Base-by-base conservation (phyloP, 129 eudicot species). In the Tagetes erecta region DNA sequence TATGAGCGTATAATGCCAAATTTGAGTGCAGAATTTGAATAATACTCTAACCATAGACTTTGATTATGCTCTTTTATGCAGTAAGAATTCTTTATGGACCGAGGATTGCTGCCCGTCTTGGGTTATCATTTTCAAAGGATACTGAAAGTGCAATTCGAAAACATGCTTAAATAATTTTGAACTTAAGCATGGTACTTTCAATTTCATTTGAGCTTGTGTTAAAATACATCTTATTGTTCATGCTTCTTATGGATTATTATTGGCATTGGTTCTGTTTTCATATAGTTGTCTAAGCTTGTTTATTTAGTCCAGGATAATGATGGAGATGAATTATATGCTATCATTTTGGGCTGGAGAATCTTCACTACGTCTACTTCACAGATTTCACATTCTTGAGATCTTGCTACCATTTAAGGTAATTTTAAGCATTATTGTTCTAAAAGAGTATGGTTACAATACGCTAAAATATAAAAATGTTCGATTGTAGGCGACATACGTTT, bases 61-160 rank as follows among this genome's bases (percentile, higher is more conserved):
- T 47, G 33, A 7, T 36, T 56, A 49, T 81, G 49, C 46, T 70
- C 64, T 49, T 78, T 63, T 31, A 20, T 78, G 60, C 90, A 93
- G 98, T 96, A 35, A 90, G 98, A 84, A 90, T 93, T 70, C 80
- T 93, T 82, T 85, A 96, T 70, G 98, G 92, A 72, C 58, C 90
- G 72, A 86, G 98, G 80, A 86, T 93, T 46, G 98, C 98, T 49
- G 98, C 93, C 75, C 88, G 75, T 73, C 97, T 57, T 73, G 88
- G 67, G 98, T 20, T 20, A 20, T 20, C 27, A 20, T 20, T 20
- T 20, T 20, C 27, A 20, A 20, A 20, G 27, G 27, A 93, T 64
- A 88, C 83, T 10, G 91, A 93, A 78, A 55, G 60, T 72, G 96
- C 98, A 64, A 83, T 90, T 52, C 76, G 53, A 65, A 69, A 82